Percentiles rank a stretch among this genome's conserved stretches.
Conservation (phyloP, 768 basidiomycete genomes). For the Trametes coccinea region DNA sequence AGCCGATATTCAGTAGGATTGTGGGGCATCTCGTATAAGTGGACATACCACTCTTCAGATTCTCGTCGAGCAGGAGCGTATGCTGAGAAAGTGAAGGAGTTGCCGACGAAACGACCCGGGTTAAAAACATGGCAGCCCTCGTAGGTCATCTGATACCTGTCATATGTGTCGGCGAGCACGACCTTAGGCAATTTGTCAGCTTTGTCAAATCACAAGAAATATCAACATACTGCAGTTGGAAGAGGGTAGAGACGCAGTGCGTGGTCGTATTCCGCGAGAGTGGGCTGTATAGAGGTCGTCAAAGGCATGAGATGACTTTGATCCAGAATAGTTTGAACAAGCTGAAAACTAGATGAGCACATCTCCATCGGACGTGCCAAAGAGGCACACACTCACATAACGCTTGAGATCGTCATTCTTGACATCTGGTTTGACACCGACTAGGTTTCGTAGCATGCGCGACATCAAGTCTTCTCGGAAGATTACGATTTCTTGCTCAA, state of each 20-base stretch:
- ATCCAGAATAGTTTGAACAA: conserved; percentile 95
- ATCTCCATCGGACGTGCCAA: too few relatives aligned
- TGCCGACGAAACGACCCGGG: conserved; percentile 88
- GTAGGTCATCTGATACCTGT: conserved; percentile 94
- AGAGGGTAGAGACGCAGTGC: conserved; percentile 89
- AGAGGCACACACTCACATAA: conserved; percentile 59
- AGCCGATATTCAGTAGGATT: too few relatives aligned
- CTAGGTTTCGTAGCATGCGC: conserved; percentile 87
- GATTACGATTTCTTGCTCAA: conserved; percentile 92
- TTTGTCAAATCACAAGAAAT: background rate
- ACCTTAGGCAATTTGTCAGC: conserved; percentile 50
- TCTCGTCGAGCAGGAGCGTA: conserved; percentile 85
- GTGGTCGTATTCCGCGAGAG: conserved; percentile 89
- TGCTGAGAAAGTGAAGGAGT: conserved; percentile 82
- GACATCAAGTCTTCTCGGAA: conserved; percentile 94
- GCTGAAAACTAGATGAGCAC: conserved; percentile 42
- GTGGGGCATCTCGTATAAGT: too few relatives aligned
- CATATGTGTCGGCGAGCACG: conserved; percentile 94
- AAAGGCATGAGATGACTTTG: conserved; percentile 94
- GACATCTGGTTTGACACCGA: conserved; percentile 82
- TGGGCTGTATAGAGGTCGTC: conserved; percentile 81
- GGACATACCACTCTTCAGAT: conserved; percentile 78
- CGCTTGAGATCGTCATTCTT: conserved; percentile 81
- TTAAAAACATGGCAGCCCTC: conserved; percentile 99
- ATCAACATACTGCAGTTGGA: conserved; percentile 76